Base-by-base conservation (phyloP, 441 rosid species). In the Populus hybrid region DNA sequence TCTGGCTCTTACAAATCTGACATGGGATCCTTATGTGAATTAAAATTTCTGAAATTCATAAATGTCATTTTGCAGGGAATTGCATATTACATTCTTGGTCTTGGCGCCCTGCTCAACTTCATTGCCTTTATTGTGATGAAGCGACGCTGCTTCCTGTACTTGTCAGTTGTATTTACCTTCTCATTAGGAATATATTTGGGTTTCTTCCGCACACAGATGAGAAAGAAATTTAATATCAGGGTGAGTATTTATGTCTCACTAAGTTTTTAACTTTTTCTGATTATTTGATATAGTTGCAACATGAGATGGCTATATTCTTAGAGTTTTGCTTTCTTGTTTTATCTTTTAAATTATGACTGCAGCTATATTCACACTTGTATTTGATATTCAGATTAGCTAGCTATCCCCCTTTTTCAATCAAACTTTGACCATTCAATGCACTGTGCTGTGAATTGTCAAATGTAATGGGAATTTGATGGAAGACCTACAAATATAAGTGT, bases 141-240 rank as follows among this genome's bases (percentile, higher is more conserved):
- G 82, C 76, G 85, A 73, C 92, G 83, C 59, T 87, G 85, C 78
- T 95, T 90, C 79, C 82, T 95, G 75, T 95, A 91, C 76, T 80
- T 93, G 72, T 89, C 90, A 21, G 50, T 86, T 70, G 87, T 85
- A 67, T 89, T 94, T 75, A 24, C 83, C 23, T 24, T 91, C 64
- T 86, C 88, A 26, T 61, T 87, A 32, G 98, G 86, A 76, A 82
- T 88, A 69, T 93, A 91, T 84, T 73, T 89, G 84, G 97, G 94
- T 71, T 90, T 86, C 87, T 91, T 89, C 83, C 97, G 97, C 23
- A 46, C 88, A 7, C 91, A 81, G 76, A 93, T 93, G 50, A 86
- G 87, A 81, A 87, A 79, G 83, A 94, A 91, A 79, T 93, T 91
- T 75, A 94, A 94, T 78, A 87, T 94, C 80, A 87, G 89, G 91